Evolutionary conservation across 2,329 filamentous ascomycete genomes (phyloP).

Genomic region (Fusarium nygamai): DNA sequence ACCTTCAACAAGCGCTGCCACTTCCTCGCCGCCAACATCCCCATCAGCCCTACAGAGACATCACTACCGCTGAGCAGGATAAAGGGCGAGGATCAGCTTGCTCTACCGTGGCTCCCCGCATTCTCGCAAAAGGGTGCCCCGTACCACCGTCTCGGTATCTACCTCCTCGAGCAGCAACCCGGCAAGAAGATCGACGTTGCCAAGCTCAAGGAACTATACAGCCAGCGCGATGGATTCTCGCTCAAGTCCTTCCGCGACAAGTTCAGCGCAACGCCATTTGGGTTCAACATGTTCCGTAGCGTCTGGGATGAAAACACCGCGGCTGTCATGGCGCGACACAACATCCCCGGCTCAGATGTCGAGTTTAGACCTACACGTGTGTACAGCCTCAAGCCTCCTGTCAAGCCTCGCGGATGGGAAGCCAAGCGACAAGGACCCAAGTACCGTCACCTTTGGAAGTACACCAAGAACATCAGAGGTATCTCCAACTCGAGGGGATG

Average conservation of each 20-base stretch:
- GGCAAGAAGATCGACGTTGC: conserved; percentile 66
- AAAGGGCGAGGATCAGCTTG: conserved; percentile 70
- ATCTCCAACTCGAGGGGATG: conserved; percentile 55
- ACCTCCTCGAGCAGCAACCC: conserved; percentile 82
- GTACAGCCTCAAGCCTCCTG: conserved; percentile 70
- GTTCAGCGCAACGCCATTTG: conserved; percentile 76
- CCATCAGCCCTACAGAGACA: conserved; percentile 62
- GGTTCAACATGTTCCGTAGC: conserved; percentile 87
- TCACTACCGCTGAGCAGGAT: conserved; percentile 73
- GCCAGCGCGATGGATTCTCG: conserved; percentile 73
- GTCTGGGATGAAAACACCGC: conserved; percentile 89
- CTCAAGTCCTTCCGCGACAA: conserved; percentile 79
- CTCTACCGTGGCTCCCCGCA: conserved; percentile 84
- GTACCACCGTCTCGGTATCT: conserved; percentile 88
- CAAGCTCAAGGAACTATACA: conserved; percentile 64
- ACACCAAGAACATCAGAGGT: conserved; percentile 66
- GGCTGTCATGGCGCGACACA: conserved; percentile 85
- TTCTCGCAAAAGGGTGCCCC: conserved; percentile 89
- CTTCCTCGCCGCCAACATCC: conserved; percentile 78
- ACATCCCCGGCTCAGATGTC: conserved; percentile 78
- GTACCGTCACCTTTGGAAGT: conserved; percentile 73
- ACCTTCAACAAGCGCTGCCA: conserved; percentile 84
- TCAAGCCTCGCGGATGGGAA: conserved; percentile 72
- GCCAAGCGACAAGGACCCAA: conserved; percentile 72
- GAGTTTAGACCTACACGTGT: conserved; percentile 86